Percentiles rank a stretch among this genome's conserved stretches.
Conservation (phyloP, 2,329 filamentous ascomycete species). For the Fusarium equiseti region DNA sequence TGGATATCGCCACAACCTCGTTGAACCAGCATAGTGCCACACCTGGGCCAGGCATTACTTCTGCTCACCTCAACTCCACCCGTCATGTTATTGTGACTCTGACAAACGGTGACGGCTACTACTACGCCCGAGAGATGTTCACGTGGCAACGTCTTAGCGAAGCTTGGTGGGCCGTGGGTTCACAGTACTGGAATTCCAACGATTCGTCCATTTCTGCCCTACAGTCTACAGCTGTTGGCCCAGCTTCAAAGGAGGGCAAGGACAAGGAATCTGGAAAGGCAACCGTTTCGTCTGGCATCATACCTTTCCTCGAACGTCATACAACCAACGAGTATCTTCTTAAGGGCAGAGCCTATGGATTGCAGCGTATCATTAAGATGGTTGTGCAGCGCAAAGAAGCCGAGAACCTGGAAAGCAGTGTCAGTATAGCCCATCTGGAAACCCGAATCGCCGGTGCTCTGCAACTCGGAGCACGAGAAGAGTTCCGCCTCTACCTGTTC, state of each 20-base stretch:
- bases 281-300: constrained; percentile 87
- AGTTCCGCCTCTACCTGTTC: constrained; percentile 93
- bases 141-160: constrained; percentile 97
- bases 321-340: constrained; percentile 93
- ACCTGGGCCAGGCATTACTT: constrained; percentile 85
- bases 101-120: constrained; percentile 94
- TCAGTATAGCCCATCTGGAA: constrained; percentile 94
- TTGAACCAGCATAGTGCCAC: constrained; percentile 81
- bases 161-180: constrained; percentile 97
- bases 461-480: constrained; percentile 85
- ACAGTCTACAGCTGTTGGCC: constrained; percentile 76
- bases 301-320: constrained; percentile 92
- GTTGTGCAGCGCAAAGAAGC: constrained; percentile 90
- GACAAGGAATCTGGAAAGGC: constrained; percentile 61
- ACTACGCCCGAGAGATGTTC: constrained; percentile 87
- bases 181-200: constrained; percentile 98
- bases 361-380: constrained; percentile 91
- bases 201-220: constrained; percentile 88
- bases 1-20: constrained; percentile 86
- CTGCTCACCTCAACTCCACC: constrained; percentile 88
- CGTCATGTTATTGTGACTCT: constrained; percentile 90
- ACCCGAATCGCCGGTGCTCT: constrained; percentile 92
- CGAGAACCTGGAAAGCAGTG: constrained; percentile 89
- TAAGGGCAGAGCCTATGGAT: constrained; percentile 89
- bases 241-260: constrained; percentile 61